Evolutionary conservation across 441 rosid genomes (phyloP).

Genomic region (Gossypium laxum): DNA sequence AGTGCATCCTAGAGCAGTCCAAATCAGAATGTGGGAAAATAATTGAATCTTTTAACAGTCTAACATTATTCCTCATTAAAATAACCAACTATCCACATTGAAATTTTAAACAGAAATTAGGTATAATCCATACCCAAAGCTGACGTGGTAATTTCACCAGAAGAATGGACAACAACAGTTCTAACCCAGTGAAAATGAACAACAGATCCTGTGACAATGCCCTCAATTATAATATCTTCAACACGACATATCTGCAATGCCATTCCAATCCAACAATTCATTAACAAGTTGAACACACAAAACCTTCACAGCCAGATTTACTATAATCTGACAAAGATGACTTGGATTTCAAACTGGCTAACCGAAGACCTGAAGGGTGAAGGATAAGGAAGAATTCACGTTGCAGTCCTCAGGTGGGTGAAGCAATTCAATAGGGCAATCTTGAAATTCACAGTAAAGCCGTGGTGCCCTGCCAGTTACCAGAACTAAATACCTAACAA

Average conservation of each 20-base stretch:
- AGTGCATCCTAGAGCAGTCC: constrained; percentile 53
- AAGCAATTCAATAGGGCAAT: constrained; percentile 72
- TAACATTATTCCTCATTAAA: neutral
- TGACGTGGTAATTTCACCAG: constrained; percentile 57
- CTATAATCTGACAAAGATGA: constrained; percentile 21
- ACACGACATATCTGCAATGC: constrained; percentile 75
- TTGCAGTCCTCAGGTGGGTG: constrained; percentile 93
- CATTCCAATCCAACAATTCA: constrained; percentile 16
- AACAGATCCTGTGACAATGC: constrained; percentile 66
- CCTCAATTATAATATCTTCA: constrained; percentile 63
- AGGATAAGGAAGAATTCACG: constrained; percentile 71
- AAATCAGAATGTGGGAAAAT: constrained; percentile 10
- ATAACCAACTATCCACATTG: neutral
- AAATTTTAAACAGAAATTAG: neutral
- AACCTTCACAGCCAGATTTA: constrained; percentile 11
- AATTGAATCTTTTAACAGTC: neutral
- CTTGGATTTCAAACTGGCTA: constrained; percentile 24
- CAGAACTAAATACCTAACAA: constrained; percentile 19
- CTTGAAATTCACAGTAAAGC: constrained; percentile 65
- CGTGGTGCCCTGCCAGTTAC: constrained; percentile 45
- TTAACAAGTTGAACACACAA: constrained; percentile 18
- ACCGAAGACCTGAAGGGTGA: constrained; percentile 71
- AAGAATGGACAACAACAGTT: constrained; percentile 41
- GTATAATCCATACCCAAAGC: constrained; percentile 51
- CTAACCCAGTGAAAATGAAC: constrained; percentile 83